Evolutionary conservation across 2,329 filamentous ascomycete genomes (phyloP).

Genomic region (Cercospora canescens): DNA sequence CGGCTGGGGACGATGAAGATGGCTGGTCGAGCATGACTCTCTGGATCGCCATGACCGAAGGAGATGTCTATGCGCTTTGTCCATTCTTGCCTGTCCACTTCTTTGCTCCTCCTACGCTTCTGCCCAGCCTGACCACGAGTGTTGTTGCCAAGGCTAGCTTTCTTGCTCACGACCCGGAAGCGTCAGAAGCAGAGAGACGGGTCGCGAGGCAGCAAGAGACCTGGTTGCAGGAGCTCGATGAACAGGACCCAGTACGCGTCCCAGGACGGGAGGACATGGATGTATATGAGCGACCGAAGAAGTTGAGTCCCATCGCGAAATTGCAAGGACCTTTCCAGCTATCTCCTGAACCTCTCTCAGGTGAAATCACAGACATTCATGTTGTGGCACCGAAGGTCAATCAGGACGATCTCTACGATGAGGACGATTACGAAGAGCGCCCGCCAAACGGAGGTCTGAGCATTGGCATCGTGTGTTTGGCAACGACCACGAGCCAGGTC

Average conservation of each 20-base stretch:
- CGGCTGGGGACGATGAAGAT: slow-evolving; percentile 57
- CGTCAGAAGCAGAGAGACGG: slow-evolving; percentile 47
- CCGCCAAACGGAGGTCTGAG: slow-evolving; percentile 51
- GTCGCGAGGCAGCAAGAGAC: slow-evolving; percentile 55
- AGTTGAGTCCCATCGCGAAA: slow-evolving; percentile 57
- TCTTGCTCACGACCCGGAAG: slow-evolving; percentile 42
- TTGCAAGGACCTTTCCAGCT: slow-evolving; percentile 63
- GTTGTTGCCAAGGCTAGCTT: slow-evolving; percentile 70
- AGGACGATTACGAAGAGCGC: slow-evolving; percentile 44
- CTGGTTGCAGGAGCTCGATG: slow-evolving; percentile 49
- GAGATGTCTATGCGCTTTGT: slow-evolving; percentile 90
- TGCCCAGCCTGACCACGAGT: slow-evolving; percentile 79
- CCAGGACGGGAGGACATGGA: slow-evolving; percentile 49
- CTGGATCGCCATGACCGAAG: slow-evolving; percentile 93
- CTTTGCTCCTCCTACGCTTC: slow-evolving; percentile 68
- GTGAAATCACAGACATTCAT: slow-evolving; percentile 62
- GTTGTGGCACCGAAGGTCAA: slow-evolving; percentile 57
- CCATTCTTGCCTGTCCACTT: slow-evolving; percentile 85
- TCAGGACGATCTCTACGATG: slow-evolving; percentile 53
- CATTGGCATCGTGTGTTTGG: slow-evolving; percentile 58
- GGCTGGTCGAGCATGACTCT: slow-evolving; percentile 94
- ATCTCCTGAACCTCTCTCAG: slow-evolving; percentile 51
- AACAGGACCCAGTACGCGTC: slow-evolving; percentile 21
- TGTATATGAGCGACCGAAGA: slow-evolving; percentile 57
- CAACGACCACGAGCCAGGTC: slow-evolving; percentile 56